Percentiles rank a stretch among this genome's conserved stretches.
Conservation (phyloP, 108 stramenopile species). For the Skeletonema marinoi region DNA sequence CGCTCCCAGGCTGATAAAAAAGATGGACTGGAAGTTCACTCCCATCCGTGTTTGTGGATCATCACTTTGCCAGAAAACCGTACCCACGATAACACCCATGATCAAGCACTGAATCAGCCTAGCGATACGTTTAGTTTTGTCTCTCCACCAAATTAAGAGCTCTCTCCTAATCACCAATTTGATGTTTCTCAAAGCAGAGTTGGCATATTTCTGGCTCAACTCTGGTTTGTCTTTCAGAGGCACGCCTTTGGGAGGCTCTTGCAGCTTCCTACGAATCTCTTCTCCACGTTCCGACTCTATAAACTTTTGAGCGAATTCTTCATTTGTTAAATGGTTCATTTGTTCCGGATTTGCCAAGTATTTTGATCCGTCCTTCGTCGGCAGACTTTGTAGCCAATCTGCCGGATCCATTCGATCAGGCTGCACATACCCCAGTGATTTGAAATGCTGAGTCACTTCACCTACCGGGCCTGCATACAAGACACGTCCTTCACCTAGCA, state of each 20-base stretch:
- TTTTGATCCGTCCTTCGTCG: conserved; percentile 54
- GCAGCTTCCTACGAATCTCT: conserved; percentile 38
- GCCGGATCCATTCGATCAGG: conserved; percentile 80
- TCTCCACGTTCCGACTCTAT: conserved; percentile 45
- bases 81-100: conserved; percentile 70
- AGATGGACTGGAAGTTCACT: conserved; percentile 61
- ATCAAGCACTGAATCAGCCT: conserved; percentile 55
- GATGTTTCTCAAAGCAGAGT: conserved; percentile 30
- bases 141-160: conserved; percentile 58
- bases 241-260: conserved; percentile 15
- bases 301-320: conserved; percentile 62
- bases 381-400: conserved; percentile 73
- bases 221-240: conserved; percentile 6
- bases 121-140: conserved; percentile 52
- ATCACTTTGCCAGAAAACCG: conserved; percentile 60
- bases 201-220: conserved; percentile 40
- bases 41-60: conserved; percentile 50
- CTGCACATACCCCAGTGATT: conserved; percentile 62
- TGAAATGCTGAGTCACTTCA: conserved; percentile 59
- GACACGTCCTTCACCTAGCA: conserved; percentile 80
- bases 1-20: conserved; percentile 66
- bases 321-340: conserved; percentile 52
- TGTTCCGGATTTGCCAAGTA: conserved; percentile 29
- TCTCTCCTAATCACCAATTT: conserved; percentile 54
- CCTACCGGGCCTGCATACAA: conserved; percentile 87